A percentile compares a stretch with the other conserved stretches of the same genome.
Conservation (phyloP, 768 basidiomycete species). For the Boletus tylopilopsis region DNA sequence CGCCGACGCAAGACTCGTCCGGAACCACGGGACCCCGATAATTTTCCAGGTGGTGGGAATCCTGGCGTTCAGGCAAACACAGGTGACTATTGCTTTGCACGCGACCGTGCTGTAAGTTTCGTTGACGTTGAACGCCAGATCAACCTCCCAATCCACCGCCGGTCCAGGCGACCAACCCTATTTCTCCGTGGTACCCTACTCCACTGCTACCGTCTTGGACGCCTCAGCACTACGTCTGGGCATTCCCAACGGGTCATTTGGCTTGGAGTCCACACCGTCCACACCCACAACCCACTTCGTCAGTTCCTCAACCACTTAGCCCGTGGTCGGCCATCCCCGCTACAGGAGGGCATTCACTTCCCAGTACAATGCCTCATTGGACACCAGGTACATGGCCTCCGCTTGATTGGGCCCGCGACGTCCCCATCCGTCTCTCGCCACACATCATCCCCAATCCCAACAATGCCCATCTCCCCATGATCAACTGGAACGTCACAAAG, state of each 20-base stretch:
- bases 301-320: constrained; percentile 1
- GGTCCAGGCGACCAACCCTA: background rate
- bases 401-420: constrained; percentile 16
- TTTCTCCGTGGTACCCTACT: constrained; percentile 1
- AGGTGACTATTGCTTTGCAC: constrained; percentile 13
- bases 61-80: constrained; percentile 15
- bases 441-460: constrained; percentile 32
- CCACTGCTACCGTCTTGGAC: constrained; percentile 11
- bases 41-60: constrained; percentile 19
- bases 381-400: constrained; percentile 28
- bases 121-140: constrained; percentile 12
- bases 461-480: constrained; percentile 25
- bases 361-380: constrained; percentile 26
- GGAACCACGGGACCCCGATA: constrained; percentile 9
- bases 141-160: constrained; percentile 1
- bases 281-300: constrained; percentile 15
- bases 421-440: constrained; percentile 26
- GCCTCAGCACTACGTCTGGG: constrained; percentile 24
- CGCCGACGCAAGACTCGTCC: constrained; percentile 7
- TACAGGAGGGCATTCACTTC: constrained; percentile 23
- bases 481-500: constrained; percentile 37
- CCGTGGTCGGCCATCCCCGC: constrained; percentile 15
- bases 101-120: background rate
- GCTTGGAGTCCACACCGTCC: constrained; percentile 28
- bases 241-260: constrained; percentile 21